A percentile compares a stretch with the other conserved stretches of the same genome.
Conservation (phyloP, 805 yeast genomes). For the Ogataea paraovalis region DNA sequence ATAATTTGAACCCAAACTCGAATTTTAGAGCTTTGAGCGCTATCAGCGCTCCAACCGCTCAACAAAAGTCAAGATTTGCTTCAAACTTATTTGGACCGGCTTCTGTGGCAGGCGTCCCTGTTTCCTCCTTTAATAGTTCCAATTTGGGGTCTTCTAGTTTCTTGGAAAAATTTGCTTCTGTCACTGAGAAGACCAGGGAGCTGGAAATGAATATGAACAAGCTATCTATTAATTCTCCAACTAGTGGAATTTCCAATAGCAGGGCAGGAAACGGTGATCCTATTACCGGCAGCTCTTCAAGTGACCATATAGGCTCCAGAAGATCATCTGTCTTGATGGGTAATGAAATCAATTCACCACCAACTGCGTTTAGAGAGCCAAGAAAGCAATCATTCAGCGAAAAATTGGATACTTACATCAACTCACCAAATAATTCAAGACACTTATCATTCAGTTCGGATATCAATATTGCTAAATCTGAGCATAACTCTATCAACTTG, state of each 20-base stretch:
- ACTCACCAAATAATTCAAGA: conserved; percentile 28
- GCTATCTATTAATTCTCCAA: conserved; percentile 26
- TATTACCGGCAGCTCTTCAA: conserved; percentile 11
- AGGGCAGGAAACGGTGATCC: conserved; percentile 2
- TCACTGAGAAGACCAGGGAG: conserved; percentile 68
- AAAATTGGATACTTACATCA: conserved; percentile 54
- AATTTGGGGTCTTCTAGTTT: conserved; percentile 39
- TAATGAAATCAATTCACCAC: conserved; percentile 27
- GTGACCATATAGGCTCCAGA: conserved; percentile 40
- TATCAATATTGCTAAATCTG: conserved; percentile 26
- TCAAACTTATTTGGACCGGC: conserved; percentile 52
- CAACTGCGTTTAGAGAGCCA: conserved; percentile 29
- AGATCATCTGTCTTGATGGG: conserved; percentile 48
- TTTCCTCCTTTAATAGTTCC: conserved; percentile 23
- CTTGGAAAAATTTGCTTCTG: conserved; percentile 58
- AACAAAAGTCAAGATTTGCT: conserved; percentile 31
- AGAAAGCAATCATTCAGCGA: conserved; percentile 52
- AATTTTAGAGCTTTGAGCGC: conserved; percentile 28
- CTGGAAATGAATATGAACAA: conserved; percentile 49
- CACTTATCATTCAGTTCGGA: conserved; percentile 30
- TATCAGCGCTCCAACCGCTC: conserved; percentile 31
- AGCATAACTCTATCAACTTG: conserved; percentile 30
- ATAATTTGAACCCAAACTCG: conserved; percentile 17
- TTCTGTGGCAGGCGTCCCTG: conserved; percentile 48
- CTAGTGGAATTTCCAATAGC: conserved; percentile 8